phyloP scores from a whole-genome alignment of 371 early-diverging fungal genomes.

The Zychaea mexicana region DNA sequence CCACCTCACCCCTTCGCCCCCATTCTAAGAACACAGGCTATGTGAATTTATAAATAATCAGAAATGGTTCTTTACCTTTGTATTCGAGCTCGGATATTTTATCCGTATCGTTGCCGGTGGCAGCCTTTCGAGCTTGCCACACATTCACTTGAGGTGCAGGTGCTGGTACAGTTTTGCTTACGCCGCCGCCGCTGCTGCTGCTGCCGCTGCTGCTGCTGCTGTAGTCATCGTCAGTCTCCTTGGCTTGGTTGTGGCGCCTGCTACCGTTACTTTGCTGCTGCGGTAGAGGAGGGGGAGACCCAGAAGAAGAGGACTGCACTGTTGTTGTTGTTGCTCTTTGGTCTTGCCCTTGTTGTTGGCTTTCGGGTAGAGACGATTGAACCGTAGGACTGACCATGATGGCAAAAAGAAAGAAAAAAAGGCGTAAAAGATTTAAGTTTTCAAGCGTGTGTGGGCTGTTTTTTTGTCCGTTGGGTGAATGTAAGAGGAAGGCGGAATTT shows the following conservation, averaged over 20 bases:
- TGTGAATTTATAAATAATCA: no score
- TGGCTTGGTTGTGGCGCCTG: background rate
- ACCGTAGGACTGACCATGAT: background rate
- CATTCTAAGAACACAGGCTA: no score
- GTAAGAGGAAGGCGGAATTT: no score
- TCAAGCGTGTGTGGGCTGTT: background rate
- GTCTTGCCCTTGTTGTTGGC: constrained; percentile 1
- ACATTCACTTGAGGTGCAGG: constrained; percentile 59
- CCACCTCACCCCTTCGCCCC: no score
- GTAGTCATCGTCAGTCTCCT: background rate
- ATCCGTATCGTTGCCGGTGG: constrained; percentile 4
- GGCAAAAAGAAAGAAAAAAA: background rate
- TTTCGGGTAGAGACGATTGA: background rate
- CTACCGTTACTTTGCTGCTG: background rate
- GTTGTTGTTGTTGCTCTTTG: background rate
- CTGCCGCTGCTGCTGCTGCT: background rate
- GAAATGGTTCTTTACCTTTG: background rate
- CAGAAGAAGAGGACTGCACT: no score
- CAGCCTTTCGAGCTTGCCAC: constrained; percentile 54
- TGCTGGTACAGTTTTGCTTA: constrained; percentile 34
- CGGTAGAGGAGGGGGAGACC: background rate
- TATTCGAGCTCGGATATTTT: constrained; percentile 1
- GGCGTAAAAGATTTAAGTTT: background rate
- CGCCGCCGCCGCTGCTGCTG: background rate
- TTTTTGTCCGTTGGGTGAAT: background rate